Conservation (phyloP, 352 stramenopile genomes). For the Phytophthora pistaciae region DNA sequence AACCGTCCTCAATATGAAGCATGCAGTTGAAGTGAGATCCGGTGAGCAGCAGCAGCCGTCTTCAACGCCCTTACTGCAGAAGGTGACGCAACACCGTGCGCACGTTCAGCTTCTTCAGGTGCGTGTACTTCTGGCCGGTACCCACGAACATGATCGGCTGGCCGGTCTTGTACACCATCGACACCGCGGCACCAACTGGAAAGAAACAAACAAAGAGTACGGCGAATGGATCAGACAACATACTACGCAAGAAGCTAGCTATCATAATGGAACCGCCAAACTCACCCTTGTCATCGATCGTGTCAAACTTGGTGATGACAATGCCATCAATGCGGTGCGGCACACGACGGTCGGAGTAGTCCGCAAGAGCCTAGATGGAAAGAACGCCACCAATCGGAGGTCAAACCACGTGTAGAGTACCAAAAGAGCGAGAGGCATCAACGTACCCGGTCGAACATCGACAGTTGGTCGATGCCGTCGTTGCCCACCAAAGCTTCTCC, state of each 20-base stretch:
- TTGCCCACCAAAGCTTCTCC: constrained; percentile 99
- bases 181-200: constrained; percentile 98
- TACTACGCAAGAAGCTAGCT: background rate
- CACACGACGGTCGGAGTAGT: constrained; percentile 87
- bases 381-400: constrained; percentile 8
- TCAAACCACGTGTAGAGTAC: constrained; percentile 5
- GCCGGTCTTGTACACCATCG: constrained; percentile 99
- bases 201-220: constrained; percentile 4
- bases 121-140: constrained; percentile 99
- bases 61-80: constrained; percentile 77
- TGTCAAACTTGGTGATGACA: constrained; percentile 99
- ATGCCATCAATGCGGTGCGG: constrained; percentile 97
- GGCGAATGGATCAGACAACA: background rate
- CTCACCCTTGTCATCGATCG: constrained; percentile 97
- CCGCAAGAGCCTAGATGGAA: constrained; percentile 76
- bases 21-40: constrained; percentile 20
- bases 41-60: constrained; percentile 2
- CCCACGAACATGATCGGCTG: constrained; percentile 99
- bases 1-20: constrained; percentile 25
- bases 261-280: constrained; percentile 2
- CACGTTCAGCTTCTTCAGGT: constrained; percentile 98
- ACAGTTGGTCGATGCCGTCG: constrained; percentile 98
- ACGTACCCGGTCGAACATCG: constrained; percentile 94
- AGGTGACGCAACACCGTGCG: constrained; percentile 96
- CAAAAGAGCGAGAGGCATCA: background rate